Evolutionary conservation across 257 asterid species (phyloP).

Genomic region (Solanum lycopersicoides): DNA sequence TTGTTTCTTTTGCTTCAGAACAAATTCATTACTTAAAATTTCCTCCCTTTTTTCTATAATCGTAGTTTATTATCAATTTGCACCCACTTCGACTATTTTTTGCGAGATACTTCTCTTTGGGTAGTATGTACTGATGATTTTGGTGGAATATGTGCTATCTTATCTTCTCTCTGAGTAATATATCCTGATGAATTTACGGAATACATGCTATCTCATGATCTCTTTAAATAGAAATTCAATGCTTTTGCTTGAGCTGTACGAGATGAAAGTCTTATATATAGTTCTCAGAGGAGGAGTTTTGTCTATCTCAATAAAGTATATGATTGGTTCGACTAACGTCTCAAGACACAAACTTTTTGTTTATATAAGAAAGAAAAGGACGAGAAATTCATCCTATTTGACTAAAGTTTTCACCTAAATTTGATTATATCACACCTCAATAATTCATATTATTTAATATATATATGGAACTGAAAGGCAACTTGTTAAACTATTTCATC

Average conservation of each 20-base stretch:
- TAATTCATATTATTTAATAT: background rate
- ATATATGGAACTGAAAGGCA: background rate
- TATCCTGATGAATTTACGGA: too few species aligned
- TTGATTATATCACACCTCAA: background rate
- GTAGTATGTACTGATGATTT: background rate
- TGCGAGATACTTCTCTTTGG: background rate
- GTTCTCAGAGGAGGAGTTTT: background rate
- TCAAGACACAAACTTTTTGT: background rate
- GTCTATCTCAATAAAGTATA: background rate
- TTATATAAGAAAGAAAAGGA: background rate
- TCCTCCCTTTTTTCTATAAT: background rate
- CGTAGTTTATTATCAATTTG: background rate
- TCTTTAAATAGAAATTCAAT: too few species aligned
- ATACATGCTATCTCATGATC: too few species aligned
- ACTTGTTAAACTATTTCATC: background rate
- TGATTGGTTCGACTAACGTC: too few species aligned
- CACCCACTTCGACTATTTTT: background rate
- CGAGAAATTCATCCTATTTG: background rate
- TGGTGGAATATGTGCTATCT: background rate
- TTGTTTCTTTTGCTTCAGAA: slow-evolving; percentile 25
- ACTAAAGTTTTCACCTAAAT: background rate
- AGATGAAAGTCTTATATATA: background rate
- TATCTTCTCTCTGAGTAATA: too few species aligned
- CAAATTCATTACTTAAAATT: background rate
- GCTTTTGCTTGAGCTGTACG: background rate